These are phyloP conservation scores for Neoboletus subvelutipes DNA, from an alignment of 768 basidiomycete genomes.

Conservation along the genomic window DNA sequence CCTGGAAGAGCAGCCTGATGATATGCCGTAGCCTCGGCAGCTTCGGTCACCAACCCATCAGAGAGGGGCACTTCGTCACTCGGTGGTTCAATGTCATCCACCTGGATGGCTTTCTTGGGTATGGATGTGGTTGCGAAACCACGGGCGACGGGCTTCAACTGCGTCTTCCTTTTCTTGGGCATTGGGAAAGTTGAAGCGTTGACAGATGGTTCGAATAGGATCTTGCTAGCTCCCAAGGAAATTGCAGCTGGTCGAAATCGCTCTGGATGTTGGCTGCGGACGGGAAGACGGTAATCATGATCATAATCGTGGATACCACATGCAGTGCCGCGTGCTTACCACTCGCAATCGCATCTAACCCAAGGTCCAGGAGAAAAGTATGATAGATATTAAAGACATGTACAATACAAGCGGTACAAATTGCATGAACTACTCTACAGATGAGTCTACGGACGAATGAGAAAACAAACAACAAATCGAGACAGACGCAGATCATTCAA, in stretches of 20 bases:
- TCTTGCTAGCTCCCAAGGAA: neutral
- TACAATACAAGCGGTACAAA: constrained; percentile 33
- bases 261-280: neutral
- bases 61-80: constrained; percentile 5
- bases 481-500: constrained; percentile 23
- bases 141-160: constrained; percentile 69
- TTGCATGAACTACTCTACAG: constrained; percentile 33
- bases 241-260: neutral
- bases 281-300: neutral
- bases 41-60: constrained; percentile 7
- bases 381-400: constrained; percentile 28
- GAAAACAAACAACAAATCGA: constrained; percentile 12
- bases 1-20: constrained; percentile 1
- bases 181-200: constrained; percentile 36
- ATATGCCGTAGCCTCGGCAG: constrained; percentile 4
- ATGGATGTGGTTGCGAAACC: constrained; percentile 83
- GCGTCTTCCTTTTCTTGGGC: constrained; percentile 86
- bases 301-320: neutral
- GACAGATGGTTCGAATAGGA: neutral
- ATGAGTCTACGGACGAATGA: constrained; percentile 14
- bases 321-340: neutral
- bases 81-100: constrained; percentile 24
- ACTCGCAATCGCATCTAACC: too few species aligned
- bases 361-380: constrained; percentile 5
- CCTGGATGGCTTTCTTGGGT: constrained; percentile 63